Conservation (phyloP, 2,329 filamentous ascomycete species). For the Fusarium pseudograminearum region DNA sequence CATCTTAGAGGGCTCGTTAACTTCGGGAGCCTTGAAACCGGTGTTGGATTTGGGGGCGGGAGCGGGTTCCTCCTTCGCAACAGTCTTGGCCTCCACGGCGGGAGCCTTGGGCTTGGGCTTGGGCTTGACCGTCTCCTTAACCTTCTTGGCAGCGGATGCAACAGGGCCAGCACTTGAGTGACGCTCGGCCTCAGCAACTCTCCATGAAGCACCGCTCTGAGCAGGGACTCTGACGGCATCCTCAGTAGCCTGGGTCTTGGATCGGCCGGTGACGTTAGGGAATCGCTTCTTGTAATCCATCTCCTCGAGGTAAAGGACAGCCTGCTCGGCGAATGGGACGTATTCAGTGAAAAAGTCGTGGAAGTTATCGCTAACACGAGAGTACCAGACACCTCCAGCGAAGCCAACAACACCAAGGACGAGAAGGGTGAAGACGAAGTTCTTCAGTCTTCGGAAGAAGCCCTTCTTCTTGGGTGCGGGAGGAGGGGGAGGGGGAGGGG, state of each 20-base stretch:
- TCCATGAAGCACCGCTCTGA: conserved; percentile 87
- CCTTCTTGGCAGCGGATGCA: conserved; percentile 49
- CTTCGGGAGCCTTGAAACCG: conserved; percentile 68
- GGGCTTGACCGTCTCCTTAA: conserved; percentile 48
- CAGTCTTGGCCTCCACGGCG: conserved; percentile 38
- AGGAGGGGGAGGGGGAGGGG: conserved; percentile 45
- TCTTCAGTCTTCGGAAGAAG: conserved; percentile 78
- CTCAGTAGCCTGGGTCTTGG: conserved; percentile 66
- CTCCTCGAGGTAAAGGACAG: conserved; percentile 95
- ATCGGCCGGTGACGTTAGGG: conserved; percentile 63
- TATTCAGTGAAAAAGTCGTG: conserved; percentile 99
- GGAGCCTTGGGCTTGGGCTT: conserved; percentile 47
- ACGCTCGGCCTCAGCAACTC: conserved; percentile 70
- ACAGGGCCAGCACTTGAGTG: conserved; percentile 70
- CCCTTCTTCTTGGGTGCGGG: conserved; percentile 68
- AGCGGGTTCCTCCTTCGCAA: conserved; percentile 51
- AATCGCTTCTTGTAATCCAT: conserved; percentile 91
- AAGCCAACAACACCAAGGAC: conserved; percentile 84
- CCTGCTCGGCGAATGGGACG: conserved; percentile 92
- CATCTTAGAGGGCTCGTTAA: conserved; percentile 73
- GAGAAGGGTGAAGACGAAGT: conserved; percentile 80
- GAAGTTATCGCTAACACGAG: conserved; percentile 95
- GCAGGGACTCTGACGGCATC: conserved; percentile 85
- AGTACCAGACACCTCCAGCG: conserved; percentile 90
- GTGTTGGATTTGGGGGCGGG: conserved; percentile 44